Evolutionary conservation across 108 stramenopile genomes (phyloP), one percentile per base, ranked within the genome.

Genomic region (Skeletonema marinoi): DNA sequence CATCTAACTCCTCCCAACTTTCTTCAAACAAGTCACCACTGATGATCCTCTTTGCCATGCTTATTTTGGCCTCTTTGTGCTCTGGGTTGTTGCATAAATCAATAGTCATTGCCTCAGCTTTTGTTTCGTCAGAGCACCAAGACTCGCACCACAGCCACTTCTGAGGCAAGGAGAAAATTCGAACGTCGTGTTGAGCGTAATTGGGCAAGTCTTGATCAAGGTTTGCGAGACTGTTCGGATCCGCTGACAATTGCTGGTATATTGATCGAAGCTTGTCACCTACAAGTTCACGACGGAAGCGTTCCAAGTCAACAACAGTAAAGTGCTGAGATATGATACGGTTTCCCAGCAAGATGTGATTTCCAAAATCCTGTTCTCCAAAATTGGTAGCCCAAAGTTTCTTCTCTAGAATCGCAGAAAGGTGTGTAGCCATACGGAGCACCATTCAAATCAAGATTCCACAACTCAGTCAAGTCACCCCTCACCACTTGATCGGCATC

Each of bases 121-220:
- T 99, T 48, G 96, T 96, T 65, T 95, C 96, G 60, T 98, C 97
- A 6, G 92, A 93, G 82, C 99, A 99, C 99, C 99, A 99, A n/a
- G 90, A 86, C 77, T 99, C 99, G 78, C 99, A 99, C 99, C 99
- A 99, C 25, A 99, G 85, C 99, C 99, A 99, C 75, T 98, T 97
- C 69, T 98, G 98, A 11, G 98, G 98, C 32, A 98, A 83, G 19
- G 90, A 93, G 60, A 89, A 88, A 31, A 98, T 98, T 9, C 90
- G 90, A n/a, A 97, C 92, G 60, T 85, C 74, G 71, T 93, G 86
- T 75, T 98, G 98, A 6, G 95, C 96, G 64, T 97, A 99, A 78
- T 99, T 99, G 10, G 99, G 99, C 66, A 99, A 78, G 71, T 99
- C 99, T 87, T 99, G 99, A 72, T 98, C 99, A 56, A 99, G 84